Evolutionary conservation across 306 rosid genomes (phyloP), one percentile per base, ranked within the genome.

Genomic region (Corylus americana): DNA sequence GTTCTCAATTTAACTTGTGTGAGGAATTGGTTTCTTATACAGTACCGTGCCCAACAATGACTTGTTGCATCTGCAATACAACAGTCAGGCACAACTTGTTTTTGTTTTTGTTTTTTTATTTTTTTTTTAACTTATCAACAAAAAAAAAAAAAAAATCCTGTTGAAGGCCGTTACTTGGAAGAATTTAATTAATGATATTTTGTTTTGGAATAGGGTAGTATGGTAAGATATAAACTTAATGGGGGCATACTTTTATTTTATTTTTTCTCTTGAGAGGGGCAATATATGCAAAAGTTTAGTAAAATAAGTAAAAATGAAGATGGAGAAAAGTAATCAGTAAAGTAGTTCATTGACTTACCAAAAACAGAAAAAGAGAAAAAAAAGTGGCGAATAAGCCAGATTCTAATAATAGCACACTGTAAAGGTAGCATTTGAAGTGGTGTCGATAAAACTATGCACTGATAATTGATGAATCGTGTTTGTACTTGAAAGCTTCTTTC

Each of bases 371-470:
- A 6, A 55, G 27, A 58, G 14, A 63, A 13, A 64, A 64, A 4
- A 7, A 35, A 31, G 22, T 16, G 22, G 48, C 45, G 0, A 64
- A 64, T 64, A 35, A 49, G 25, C 54, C 14, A 1, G n/a, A 70
- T 54, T 58, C 59, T 18, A 49, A 31, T 50, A 49, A 20, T 51
- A 31, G 49, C 70, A 35, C 74, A 70, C 70, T 58, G 39, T 25
- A 49, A 16, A 53, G 48, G 16, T 77, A 51, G 45, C 59, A 66
- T 48, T 57, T 50, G 25, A 57, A 25, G n/a, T 69, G 69, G 55
- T 80, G 66, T 75, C 71, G 57, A 71, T 69, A 13, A 54, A 61
- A 79, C 54, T 44, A 55, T 84, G 64, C 22, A 45, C 37, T 27
- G 18, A 59, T 20, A 80, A 35, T 50, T 47, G 63, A 51, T 53